Percentiles rank a stretch among this genome's conserved stretches.
phyloP scores from a whole-genome alignment of 2,329 filamentous ascomycete species.

The Fusarium aywerte region DNA sequence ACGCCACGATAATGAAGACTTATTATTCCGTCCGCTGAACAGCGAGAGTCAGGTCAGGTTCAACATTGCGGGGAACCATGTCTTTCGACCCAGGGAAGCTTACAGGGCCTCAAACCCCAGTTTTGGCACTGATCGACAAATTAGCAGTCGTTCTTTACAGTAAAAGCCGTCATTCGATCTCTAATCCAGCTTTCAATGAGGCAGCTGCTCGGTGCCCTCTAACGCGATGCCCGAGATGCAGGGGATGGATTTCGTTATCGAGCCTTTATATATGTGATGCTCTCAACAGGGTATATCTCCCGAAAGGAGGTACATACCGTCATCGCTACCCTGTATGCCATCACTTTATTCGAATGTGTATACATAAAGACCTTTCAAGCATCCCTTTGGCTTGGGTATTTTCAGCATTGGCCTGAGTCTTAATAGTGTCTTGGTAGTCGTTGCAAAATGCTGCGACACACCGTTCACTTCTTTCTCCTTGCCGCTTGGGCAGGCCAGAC shows the following conservation, averaged over 20 bases:
- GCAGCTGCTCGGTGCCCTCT: conserved; percentile 5
- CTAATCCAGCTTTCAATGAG: neutral
- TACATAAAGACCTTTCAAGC: neutral
- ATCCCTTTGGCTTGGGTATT: neutral
- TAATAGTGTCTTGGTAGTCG: conserved; percentile 20
- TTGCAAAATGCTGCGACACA: conserved; percentile 34
- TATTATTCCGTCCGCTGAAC: neutral
- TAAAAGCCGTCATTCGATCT: neutral
- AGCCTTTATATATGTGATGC: neutral
- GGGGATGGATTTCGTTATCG: conserved; percentile 12
- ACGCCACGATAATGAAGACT: neutral
- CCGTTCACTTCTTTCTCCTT: conserved; percentile 38
- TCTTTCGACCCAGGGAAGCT: neutral
- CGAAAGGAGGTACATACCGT: conserved; percentile 37
- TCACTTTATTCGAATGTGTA: neutral
- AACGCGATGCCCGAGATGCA: conserved; percentile 23
- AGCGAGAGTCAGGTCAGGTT: neutral
- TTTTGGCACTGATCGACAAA: neutral
- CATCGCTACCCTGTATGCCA: conserved; percentile 32
- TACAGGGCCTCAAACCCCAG: neutral
- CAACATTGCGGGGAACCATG: neutral
- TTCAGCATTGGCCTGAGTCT: neutral
- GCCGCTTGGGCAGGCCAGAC: conserved; percentile 25
- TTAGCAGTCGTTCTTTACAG: too few species aligned
- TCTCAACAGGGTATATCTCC: conserved; percentile 28